Percentiles rank a stretch among this genome's conserved stretches.
These are phyloP conservation scores for Trichothecium sympodiale DNA, from an alignment of 2,329 filamentous ascomycete genomes.

Conservation along the genomic window DNA sequence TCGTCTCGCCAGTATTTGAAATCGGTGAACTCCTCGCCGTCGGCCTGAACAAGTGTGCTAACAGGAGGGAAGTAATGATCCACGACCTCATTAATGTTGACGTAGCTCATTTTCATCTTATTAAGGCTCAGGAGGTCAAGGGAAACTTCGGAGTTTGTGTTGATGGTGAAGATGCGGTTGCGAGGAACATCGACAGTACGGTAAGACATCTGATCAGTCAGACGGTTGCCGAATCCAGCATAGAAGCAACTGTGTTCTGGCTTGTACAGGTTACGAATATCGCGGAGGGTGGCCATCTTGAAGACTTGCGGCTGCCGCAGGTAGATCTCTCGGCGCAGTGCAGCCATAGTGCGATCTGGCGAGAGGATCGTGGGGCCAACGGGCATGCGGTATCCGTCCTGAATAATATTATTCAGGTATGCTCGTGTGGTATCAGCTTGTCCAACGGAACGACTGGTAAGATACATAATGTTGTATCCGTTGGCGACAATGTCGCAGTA, in stretches of 20 bases:
- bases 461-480: slow-evolving; percentile 97
- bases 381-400: slow-evolving; percentile 78
- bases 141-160: slow-evolving; percentile 91
- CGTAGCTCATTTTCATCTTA: slow-evolving; percentile 92
- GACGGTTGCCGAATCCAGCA: slow-evolving; percentile 89
- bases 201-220: slow-evolving; percentile 94
- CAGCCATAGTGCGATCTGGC: slow-evolving; percentile 89
- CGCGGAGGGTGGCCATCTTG: slow-evolving; percentile 96
- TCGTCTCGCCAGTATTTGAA: slow-evolving; percentile 92
- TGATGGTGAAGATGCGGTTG: slow-evolving; percentile 95
- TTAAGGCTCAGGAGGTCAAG: slow-evolving; percentile 83
- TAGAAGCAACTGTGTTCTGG: slow-evolving; percentile 77
- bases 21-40: slow-evolving; percentile 91
- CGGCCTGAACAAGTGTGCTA: slow-evolving; percentile 73
- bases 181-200: slow-evolving; percentile 91
- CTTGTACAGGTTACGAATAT: slow-evolving; percentile 83
- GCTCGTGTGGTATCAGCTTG: slow-evolving; percentile 83
- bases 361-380: slow-evolving; percentile 90
- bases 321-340: slow-evolving; percentile 83
- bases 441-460: slow-evolving; percentile 87
- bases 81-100: slow-evolving; percentile 92
- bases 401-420: slow-evolving; percentile 80
- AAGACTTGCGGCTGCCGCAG: slow-evolving; percentile 95
- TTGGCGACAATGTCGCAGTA: slow-evolving; percentile 94
- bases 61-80: slow-evolving; percentile 97